Evolutionary conservation across 1,284 basidiomycete species (phyloP).

Genomic region (Amylostereum areolatum): DNA sequence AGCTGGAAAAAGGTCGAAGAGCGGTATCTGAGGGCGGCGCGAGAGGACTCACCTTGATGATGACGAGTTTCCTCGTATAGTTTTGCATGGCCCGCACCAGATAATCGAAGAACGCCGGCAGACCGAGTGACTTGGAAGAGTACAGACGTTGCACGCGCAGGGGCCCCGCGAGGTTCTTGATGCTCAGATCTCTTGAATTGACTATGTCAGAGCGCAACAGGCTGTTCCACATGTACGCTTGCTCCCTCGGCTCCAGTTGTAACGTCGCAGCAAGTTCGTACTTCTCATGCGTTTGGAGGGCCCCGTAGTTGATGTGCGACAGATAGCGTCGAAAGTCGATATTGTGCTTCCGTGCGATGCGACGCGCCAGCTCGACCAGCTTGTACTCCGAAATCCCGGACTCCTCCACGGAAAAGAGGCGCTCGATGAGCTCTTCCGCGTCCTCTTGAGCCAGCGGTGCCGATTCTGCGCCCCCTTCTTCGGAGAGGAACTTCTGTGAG

Average conservation of each 20-base stretch:
- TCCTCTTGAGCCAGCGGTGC: conserved; percentile 20
- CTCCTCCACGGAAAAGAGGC: conserved; percentile 42
- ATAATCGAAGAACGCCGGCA: conserved; percentile 56
- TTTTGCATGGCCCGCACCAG: conserved; percentile 46
- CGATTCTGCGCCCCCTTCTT: conserved; percentile 1
- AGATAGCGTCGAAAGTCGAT: conserved; percentile 42
- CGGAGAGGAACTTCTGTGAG: conserved; percentile 30
- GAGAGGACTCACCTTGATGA: conserved; percentile 42
- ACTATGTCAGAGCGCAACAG: conserved; percentile 55
- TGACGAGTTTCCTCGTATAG: conserved; percentile 49
- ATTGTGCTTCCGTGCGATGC: conserved; percentile 35
- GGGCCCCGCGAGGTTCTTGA: conserved; percentile 42
- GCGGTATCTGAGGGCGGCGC: not conserved
- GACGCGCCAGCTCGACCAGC: conserved; percentile 42
- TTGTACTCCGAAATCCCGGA: conserved; percentile 53
- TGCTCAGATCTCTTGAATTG: conserved; percentile 39
- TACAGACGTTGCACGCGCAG: conserved; percentile 57
- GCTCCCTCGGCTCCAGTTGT: conserved; percentile 28
- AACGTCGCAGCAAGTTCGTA: conserved; percentile 39
- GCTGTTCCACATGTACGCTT: conserved; percentile 55
- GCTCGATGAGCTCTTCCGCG: conserved; percentile 33
- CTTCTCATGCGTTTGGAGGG: conserved; percentile 46
- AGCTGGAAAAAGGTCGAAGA: conserved; percentile 30
- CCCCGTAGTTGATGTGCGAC: conserved; percentile 47
- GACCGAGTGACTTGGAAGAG: conserved; percentile 44